A percentile compares a stretch with the other conserved stretches of the same genome.
Conservation (phyloP, 129 eudicot species). For the Artemisia tridentata region DNA sequence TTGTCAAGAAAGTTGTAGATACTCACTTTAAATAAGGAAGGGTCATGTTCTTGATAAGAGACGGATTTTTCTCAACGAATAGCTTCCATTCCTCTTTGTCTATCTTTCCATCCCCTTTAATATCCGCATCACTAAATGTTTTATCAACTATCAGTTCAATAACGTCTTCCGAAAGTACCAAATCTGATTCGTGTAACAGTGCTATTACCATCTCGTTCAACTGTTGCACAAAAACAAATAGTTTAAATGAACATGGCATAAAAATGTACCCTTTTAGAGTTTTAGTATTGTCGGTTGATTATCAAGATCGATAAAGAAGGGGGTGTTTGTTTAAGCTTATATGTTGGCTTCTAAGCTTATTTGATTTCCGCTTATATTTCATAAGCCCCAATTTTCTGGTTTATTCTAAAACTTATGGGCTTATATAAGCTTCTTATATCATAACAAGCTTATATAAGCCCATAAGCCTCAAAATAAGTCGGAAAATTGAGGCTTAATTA, state of each 20-base stretch:
- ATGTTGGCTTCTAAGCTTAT: too few species aligned
- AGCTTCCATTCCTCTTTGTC: constrained; percentile 89
- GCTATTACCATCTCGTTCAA: constrained; percentile 92
- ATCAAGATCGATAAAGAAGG: not conserved
- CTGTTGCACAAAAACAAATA: constrained; percentile 32
- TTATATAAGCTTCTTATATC: too few species aligned
- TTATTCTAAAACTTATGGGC: too few species aligned
- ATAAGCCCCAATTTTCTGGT: too few species aligned
- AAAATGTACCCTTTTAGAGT: too few species aligned
- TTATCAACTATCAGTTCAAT: constrained; percentile 79
- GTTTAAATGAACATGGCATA: too few species aligned
- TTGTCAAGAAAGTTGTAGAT: not conserved
- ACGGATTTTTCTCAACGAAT: constrained; percentile 70
- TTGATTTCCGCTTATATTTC: too few species aligned
- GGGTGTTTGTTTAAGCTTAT: too few species aligned
- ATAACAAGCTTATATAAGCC: too few species aligned
- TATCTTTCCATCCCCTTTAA: constrained; percentile 77
- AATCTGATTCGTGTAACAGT: constrained; percentile 81
- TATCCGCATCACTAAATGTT: constrained; percentile 80
- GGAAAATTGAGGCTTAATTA: too few species aligned
- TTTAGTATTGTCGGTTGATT: too few species aligned
- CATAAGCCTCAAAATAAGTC: too few species aligned
- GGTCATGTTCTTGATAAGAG: constrained; percentile 94
- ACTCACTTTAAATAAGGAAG: constrained; percentile 93
- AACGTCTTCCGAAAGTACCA: constrained; percentile 67